Conservation (phyloP, 106 monocot species). For the Dactylorhiza incarnata region DNA sequence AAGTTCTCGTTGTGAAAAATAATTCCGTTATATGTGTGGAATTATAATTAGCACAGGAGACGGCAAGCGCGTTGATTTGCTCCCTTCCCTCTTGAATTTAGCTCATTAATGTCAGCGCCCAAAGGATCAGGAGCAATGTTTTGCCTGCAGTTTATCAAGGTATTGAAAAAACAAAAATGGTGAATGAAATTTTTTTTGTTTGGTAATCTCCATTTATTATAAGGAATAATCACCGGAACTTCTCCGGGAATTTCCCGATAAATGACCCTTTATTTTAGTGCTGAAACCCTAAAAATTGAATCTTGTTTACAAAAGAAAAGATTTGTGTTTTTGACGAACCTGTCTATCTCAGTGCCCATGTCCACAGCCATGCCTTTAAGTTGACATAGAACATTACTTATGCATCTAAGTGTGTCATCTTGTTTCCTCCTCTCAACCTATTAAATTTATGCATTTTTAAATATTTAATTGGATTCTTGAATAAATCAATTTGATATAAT, state of each 20-base stretch:
- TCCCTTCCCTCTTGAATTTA: conserved; percentile 13
- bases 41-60: conserved; percentile 2
- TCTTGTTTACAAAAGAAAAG: background rate
- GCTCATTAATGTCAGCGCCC: too few relatives aligned
- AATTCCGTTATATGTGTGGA: too few relatives aligned
- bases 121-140: too few relatives aligned
- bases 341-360: conserved; percentile 13
- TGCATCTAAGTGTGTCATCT: conserved; percentile 6
- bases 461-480: background rate
- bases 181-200: too few relatives aligned
- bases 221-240: too few relatives aligned
- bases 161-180: too few relatives aligned
- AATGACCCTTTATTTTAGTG: background rate
- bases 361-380: conserved; percentile 14
- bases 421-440: conserved; percentile 23
- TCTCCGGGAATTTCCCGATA: too few relatives aligned
- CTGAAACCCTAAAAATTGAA: background rate
- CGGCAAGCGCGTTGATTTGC: conserved; percentile 1
- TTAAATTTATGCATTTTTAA: background rate
- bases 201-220: too few relatives aligned
- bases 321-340: background rate
- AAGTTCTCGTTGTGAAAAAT: too few relatives aligned
- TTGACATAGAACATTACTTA: conserved; percentile 12
- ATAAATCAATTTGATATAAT: background rate
- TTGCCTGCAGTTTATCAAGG: conserved; percentile 13